Evolutionary conservation across 352 stramenopile genomes (phyloP), one percentile per base, ranked within the genome.

Genomic region (Phytophthora constricta): DNA sequence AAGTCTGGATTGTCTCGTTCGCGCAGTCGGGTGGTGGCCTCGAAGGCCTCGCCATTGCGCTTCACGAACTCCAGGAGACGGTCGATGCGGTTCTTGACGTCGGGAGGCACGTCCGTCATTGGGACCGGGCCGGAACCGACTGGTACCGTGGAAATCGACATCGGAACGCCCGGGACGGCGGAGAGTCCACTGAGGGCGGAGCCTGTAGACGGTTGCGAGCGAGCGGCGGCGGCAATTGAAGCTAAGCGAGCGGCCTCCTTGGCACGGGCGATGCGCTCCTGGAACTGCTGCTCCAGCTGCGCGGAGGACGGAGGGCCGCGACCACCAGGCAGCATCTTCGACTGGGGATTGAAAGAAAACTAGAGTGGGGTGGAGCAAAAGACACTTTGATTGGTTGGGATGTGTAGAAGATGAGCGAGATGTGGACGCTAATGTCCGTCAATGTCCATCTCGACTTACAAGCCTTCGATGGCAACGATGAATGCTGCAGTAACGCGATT

Each of bases 1-100:
- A 91, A 91, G 16, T 84, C 65, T 3, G 82, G 79, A 55, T 89
- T 91, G 13, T 77, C 53, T 7, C 59, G 65, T 70, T 91, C 82
- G 19, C 80, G 68, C 49, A 80, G 28, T 19, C 56, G 56, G 25
- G 68, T 74, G 2, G 79, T 84, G 19, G 71, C 72, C 68, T 91
- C 82, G 43, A 91, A 89, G 10, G 67, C 76, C 13, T 76, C 46
- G 1, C 80, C 82, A 34, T 91, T 91, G 48, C 82, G 80, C 19
- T 62, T 60, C 27, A 89, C 76, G 45, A 89, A 91, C 45, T 88
- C 82, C 33, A 88, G 63, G 20, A 91, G 72, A 13, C 76, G 63
- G 41, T 89, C 78, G 26, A 91, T 87, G 37, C 82, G 78, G 23
- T 88, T 74, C 11, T 54, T 70, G 1, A 84, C 71, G 26, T 80